Conservation (phyloP, 2,329 filamentous ascomycete species). For the Fusarium equiseti region DNA sequence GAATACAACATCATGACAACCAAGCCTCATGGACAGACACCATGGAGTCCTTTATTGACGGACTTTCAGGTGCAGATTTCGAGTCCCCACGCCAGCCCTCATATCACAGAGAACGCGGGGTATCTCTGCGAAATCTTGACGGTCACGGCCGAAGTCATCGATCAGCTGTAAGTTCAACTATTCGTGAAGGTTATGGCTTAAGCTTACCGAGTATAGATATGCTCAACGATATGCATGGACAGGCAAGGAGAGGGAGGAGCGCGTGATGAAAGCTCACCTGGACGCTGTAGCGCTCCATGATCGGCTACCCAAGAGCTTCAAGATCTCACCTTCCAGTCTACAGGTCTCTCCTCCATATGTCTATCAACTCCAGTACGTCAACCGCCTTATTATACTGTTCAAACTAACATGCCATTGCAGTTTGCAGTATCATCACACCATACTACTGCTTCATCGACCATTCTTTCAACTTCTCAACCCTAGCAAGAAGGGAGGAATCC, state of each 20-base stretch:
- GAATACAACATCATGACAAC: constrained; percentile 17
- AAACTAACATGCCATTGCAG: not conserved
- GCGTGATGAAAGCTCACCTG: constrained; percentile 14
- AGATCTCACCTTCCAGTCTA: constrained; percentile 5
- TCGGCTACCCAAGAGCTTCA: constrained; percentile 12
- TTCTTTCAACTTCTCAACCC: constrained; percentile 19
- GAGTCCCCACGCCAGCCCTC: not conserved
- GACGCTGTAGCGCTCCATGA: constrained; percentile 6
- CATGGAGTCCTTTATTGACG: not conserved
- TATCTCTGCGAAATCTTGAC: constrained; percentile 12
- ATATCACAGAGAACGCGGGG: not conserved
- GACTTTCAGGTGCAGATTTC: constrained; percentile 4
- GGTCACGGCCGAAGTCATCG: constrained; percentile 5
- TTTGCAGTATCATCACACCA: constrained; percentile 7
- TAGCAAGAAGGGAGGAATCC: constrained; percentile 8
- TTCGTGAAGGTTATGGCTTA: rapidly evolving
- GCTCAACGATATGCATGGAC: constrained; percentile 11
- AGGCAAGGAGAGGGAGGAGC: constrained; percentile 9
- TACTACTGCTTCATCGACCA: constrained; percentile 3
- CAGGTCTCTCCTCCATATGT: constrained; percentile 18
- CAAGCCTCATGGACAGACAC: not conserved
- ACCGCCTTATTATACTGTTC: rapidly evolving
- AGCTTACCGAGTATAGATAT: not conserved
- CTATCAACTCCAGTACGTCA: constrained; percentile 9
- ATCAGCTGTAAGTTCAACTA: not conserved